Evolutionary conservation across 306 rosid genomes (phyloP).

Genomic region (Cucumis hystrix): DNA sequence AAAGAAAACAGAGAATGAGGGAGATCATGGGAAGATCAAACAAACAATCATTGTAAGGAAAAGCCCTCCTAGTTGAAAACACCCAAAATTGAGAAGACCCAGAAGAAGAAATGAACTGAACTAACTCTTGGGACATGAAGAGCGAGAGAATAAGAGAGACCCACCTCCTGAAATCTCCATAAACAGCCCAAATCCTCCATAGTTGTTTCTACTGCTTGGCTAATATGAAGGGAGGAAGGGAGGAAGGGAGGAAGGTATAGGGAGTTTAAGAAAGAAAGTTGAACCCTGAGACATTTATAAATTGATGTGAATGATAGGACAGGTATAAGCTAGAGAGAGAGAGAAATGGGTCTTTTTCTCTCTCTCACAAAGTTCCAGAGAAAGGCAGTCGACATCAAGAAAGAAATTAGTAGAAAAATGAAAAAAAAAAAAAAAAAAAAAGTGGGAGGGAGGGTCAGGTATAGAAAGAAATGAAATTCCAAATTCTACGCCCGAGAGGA

Average conservation of each 20-base stretch:
- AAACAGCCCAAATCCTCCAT: constrained; percentile 44
- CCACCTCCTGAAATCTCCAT: constrained; percentile 50
- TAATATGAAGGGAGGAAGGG: neutral
- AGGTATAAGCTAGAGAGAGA: constrained; percentile 7
- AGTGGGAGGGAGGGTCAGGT: neutral
- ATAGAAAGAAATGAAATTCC: constrained; percentile 10
- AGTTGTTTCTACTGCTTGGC: neutral
- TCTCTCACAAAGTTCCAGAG: constrained; percentile 17
- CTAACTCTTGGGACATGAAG: neutral
- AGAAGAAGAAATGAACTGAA: constrained; percentile 6
- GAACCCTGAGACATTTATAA: constrained; percentile 29
- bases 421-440: too few species aligned
- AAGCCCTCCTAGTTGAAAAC: neutral
- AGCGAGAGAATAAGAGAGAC: constrained; percentile 10
- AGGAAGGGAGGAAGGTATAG: neutral
- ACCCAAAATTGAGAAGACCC: neutral
- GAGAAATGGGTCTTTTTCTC: neutral
- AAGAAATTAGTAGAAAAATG: constrained; percentile 8
- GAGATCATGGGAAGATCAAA: neutral
- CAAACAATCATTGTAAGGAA: neutral
- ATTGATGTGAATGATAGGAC: constrained; percentile 15
- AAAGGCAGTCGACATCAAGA: constrained; percentile 1
- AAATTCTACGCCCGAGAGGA: neutral
- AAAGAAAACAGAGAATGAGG: neutral
- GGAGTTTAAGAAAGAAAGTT: constrained; percentile 16